These are phyloP conservation scores for Cardamine chenopodiifolia DNA, from an alignment of 345 rosid genomes.

Conservation along the genomic window DNA sequence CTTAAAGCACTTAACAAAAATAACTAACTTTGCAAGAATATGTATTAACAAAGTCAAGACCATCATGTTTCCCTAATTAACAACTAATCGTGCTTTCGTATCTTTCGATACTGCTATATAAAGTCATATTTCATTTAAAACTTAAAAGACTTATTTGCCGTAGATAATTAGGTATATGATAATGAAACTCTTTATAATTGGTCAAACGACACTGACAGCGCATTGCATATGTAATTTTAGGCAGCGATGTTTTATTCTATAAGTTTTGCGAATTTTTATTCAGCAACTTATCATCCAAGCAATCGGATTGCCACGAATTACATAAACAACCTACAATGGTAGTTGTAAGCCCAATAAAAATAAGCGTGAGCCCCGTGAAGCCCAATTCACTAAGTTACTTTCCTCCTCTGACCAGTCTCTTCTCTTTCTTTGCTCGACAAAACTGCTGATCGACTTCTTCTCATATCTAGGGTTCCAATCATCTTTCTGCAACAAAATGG, in stretches of 20 bases:
- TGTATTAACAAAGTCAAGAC: constrained; percentile 19
- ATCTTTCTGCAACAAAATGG: constrained; percentile 45
- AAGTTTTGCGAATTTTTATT: too few relatives aligned
- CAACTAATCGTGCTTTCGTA: not conserved
- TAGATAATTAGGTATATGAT: constrained; percentile 16
- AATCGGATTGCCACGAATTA: too few relatives aligned
- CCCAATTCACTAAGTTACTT: not conserved
- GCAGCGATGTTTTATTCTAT: too few relatives aligned
- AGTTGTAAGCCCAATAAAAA: constrained; percentile 27
- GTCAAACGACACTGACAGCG: constrained; percentile 33
- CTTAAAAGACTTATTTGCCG: constrained; percentile 4
- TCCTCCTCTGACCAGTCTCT: constrained; percentile 21
- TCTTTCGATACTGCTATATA: constrained; percentile 2
- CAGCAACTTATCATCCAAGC: too few relatives aligned
- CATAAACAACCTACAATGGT: too few relatives aligned
- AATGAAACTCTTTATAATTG: not conserved
- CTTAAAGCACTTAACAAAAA: not conserved
- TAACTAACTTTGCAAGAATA: not conserved
- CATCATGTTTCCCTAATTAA: constrained; percentile 15
- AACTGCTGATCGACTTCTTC: constrained; percentile 16
- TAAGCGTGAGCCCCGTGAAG: constrained; percentile 6
- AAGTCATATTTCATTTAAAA: constrained; percentile 3
- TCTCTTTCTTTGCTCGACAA: constrained; percentile 16
- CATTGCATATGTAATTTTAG: too few relatives aligned
- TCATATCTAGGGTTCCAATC: constrained; percentile 53